phyloP scores from a whole-genome alignment of 495 filamentous ascomycete species.

The Neurospora hispaniola region DNA sequence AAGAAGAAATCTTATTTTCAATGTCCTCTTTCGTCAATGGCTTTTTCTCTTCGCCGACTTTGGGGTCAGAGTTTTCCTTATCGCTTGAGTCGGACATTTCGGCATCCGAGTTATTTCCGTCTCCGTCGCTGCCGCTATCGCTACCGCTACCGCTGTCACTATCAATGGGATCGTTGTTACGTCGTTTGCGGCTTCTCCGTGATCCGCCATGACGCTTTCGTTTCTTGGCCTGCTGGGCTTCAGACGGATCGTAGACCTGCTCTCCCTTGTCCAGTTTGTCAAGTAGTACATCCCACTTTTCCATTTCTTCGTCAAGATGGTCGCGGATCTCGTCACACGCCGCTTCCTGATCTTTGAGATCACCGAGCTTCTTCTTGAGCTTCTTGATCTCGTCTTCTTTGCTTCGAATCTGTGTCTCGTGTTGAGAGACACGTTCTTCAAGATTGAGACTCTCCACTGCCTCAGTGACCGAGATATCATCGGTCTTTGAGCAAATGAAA shows the following conservation, averaged over 20 bases:
- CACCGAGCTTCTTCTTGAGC: slow-evolving; percentile 31
- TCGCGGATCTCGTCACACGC: not conserved
- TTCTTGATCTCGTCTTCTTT: slow-evolving; percentile 15
- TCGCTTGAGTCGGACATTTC: slow-evolving; percentile 16
- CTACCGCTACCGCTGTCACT: not conserved
- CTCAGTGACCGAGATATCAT: slow-evolving; percentile 44
- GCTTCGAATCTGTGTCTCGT: slow-evolving; percentile 8
- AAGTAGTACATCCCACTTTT: slow-evolving; percentile 37
- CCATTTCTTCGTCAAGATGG: slow-evolving; percentile 24
- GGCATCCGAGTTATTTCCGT: slow-evolving; percentile 9
- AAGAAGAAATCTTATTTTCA: slow-evolving; percentile 11
- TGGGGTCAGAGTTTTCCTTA: slow-evolving; percentile 16
- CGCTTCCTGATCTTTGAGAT: slow-evolving; percentile 23
- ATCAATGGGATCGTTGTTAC: slow-evolving; percentile 8
- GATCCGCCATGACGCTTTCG: slow-evolving; percentile 15
- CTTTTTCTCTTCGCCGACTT: not conserved
- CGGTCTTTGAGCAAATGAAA: slow-evolving; percentile 61
- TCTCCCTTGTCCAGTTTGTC: slow-evolving; percentile 35
- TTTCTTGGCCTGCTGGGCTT: slow-evolving; percentile 18
- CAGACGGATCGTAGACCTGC: slow-evolving; percentile 37
- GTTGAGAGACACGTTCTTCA: slow-evolving; percentile 32
- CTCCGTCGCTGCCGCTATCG: not conserved
- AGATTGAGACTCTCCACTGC: slow-evolving; percentile 27
- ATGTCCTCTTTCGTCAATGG: slow-evolving; percentile 14
- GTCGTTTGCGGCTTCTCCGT: slow-evolving; percentile 13